Percentiles rank a stretch among this genome's conserved stretches.
Evolutionary conservation across 2,329 filamentous ascomycete genomes (phyloP).

Genomic region (Colletotrichum gloeosporioides): DNA sequence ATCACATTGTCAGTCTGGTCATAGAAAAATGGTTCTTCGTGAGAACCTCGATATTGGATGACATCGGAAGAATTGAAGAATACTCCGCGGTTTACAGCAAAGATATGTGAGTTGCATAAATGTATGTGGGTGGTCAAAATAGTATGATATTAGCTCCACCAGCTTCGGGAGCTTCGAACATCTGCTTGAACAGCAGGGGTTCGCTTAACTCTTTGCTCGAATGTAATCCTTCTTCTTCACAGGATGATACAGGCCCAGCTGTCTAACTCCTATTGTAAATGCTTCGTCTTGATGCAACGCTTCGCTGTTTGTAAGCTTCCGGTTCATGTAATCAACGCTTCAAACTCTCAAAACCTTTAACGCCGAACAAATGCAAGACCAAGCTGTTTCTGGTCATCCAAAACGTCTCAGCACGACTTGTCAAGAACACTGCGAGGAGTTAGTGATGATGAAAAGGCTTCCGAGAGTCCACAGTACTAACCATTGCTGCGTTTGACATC

Average conservation of each 20-base stretch:
- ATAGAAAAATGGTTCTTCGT: not conserved
- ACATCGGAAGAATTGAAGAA: not conserved
- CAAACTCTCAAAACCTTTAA: not conserved
- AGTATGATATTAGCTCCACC: not conserved
- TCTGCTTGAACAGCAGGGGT: not conserved
- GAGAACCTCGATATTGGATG: not conserved
- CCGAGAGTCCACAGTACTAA: not conserved
- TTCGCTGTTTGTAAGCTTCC: not conserved
- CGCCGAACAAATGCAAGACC: not conserved
- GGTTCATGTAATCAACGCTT: not conserved
- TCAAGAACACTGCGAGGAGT: not conserved
- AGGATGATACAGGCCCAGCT: not conserved
- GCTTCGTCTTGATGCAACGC: not conserved
- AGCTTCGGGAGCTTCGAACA: not conserved
- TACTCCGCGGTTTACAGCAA: not conserved
- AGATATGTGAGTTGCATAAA: rapidly evolving
- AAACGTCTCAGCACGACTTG: not conserved
- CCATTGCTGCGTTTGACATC: not conserved
- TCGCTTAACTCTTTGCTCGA: not conserved
- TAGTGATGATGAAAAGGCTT: not conserved
- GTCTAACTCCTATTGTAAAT: not conserved
- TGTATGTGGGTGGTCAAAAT: not conserved
- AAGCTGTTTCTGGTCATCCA: not conserved
- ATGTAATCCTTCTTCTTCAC: not conserved
- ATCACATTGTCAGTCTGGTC: too few relatives aligned